Evolutionary conservation across 202 grass and related monocot genomes (phyloP).

Genomic region (Zoysia matrella): DNA sequence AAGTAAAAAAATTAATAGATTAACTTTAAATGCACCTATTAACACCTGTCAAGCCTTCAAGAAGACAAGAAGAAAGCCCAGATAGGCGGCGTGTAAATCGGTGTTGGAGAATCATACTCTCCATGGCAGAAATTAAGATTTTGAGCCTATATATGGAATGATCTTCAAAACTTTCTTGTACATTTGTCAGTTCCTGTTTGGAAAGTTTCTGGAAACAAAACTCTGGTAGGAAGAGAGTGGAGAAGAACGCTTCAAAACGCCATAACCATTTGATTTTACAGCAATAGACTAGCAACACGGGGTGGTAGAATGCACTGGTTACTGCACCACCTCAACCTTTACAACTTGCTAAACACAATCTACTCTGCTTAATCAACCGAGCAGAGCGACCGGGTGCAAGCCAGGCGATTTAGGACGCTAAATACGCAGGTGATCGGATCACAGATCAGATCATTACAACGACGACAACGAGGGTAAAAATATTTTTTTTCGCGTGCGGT

Average conservation of each 20-base stretch:
- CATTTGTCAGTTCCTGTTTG: too few species aligned
- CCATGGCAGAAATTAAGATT: too few species aligned
- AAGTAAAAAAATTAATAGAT: too few species aligned
- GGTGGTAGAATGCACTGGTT: constrained; percentile 47
- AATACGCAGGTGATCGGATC: constrained; percentile 32
- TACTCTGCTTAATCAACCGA: constrained; percentile 39
- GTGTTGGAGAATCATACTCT: background rate
- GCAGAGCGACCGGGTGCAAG: constrained; percentile 53
- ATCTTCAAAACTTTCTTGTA: too few species aligned
- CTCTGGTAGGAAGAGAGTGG: background rate
- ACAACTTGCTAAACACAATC: constrained; percentile 39
- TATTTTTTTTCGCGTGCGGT: constrained; percentile 19
- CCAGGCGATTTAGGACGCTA: constrained; percentile 51
- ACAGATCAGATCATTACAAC: constrained; percentile 51
- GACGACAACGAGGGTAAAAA: constrained; percentile 36
- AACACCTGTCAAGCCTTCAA: background rate
- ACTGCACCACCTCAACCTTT: constrained; percentile 35
- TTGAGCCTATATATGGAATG: too few species aligned
- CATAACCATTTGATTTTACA: constrained; percentile 50
- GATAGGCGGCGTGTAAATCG: too few species aligned
- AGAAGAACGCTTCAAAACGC: constrained; percentile 10
- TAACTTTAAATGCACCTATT: too few species aligned
- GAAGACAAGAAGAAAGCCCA: too few species aligned
- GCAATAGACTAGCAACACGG: constrained; percentile 36
- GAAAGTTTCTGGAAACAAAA: too few species aligned